Evolutionary conservation across 2,329 filamentous ascomycete species (phyloP), one percentile per base, ranked within the genome.

Genomic region (Grosmannia penicillata): DNA sequence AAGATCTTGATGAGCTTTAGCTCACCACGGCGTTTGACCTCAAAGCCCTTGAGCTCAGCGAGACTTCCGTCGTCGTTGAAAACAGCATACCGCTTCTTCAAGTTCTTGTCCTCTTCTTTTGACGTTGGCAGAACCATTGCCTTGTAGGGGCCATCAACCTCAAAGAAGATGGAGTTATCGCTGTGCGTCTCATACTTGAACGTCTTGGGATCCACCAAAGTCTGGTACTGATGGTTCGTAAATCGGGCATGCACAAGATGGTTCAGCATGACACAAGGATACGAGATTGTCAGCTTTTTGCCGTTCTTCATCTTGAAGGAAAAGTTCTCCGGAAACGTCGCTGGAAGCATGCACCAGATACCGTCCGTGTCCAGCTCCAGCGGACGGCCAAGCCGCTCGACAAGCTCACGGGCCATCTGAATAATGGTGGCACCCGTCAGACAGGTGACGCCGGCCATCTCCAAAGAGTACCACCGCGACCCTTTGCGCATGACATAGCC

Each of bases 1-100:
- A 98, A 98, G 54, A 96, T 98, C 61, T 98, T 98, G 72, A 98
- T 98, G 49, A 98, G 78, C 63, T 98, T 98, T 49, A 98, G 65
- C 62, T 98, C 91, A 66, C 91, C 91, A 72, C 91, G 75, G 55
- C 91, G 79, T 66, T 98, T 98, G 47, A 98, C 78, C 53, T 98
- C 91, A 53, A 98, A 98, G 6, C 91, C 91, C 54, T 98, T 98
- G 53, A 98, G 59, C 55, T 98, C 91, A 13, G 91, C 91, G 37
- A 98, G 67, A 56, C 80, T 93, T 28, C 93, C 91, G 51, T 98
- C 91, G 45, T 96, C 83, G 52, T 98, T 98, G 72, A 98, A 98
- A 4, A 98, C 91, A 29, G 93, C 91, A 55, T 98, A 98, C 53
- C 91, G 78, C 62, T 98, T 98, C 66, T 98, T 98, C 71, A 98